Conservation (phyloP, 2,329 filamentous ascomycete genomes). For the Aspergillus sp. region DNA sequence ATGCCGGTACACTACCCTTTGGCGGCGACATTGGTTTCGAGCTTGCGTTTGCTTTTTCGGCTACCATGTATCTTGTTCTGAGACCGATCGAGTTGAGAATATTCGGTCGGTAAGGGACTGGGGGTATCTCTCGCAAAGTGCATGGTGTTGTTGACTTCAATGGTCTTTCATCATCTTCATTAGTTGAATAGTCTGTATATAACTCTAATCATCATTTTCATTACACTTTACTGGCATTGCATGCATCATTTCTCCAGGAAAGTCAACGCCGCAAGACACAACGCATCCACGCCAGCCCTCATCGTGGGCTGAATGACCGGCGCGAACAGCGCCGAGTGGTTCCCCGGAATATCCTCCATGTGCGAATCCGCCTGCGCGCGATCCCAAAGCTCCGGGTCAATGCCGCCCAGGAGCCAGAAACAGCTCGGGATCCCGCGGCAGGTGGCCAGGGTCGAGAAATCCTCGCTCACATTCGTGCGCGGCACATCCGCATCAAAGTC, state of each 20-base stretch:
- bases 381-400: slow-evolving; percentile 52
- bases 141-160: not conserved
- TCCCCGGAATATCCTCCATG: slow-evolving; percentile 53
- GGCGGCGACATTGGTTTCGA: slow-evolving; percentile 65
- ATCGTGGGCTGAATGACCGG: slow-evolving; percentile 61
- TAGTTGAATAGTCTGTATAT: too few species aligned
- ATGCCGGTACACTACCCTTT: slow-evolving; percentile 50
- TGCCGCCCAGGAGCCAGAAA: slow-evolving; percentile 59
- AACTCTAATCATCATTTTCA: too few species aligned
- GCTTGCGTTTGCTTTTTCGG: slow-evolving; percentile 62
- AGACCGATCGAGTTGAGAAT: slow-evolving; percentile 50
- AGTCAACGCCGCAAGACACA: slow-evolving; percentile 52
- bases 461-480: slow-evolving; percentile 49
- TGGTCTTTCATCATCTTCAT: too few species aligned
- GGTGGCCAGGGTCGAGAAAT: slow-evolving; percentile 58
- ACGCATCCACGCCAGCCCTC: slow-evolving; percentile 51
- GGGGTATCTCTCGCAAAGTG: too few species aligned
- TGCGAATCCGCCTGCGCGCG: slow-evolving; percentile 45
- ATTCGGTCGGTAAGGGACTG: slow-evolving; percentile 43
- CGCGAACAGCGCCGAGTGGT: slow-evolving; percentile 60
- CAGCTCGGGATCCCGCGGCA: slow-evolving; percentile 49
- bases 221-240: not conserved
- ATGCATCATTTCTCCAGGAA: slow-evolving; percentile 24
- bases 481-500: slow-evolving; percentile 33
- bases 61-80: slow-evolving; percentile 52